These are phyloP conservation scores for Lolium rigidum DNA, from an alignment of 176 grass and related monocot genomes.

Conservation along the genomic window DNA sequence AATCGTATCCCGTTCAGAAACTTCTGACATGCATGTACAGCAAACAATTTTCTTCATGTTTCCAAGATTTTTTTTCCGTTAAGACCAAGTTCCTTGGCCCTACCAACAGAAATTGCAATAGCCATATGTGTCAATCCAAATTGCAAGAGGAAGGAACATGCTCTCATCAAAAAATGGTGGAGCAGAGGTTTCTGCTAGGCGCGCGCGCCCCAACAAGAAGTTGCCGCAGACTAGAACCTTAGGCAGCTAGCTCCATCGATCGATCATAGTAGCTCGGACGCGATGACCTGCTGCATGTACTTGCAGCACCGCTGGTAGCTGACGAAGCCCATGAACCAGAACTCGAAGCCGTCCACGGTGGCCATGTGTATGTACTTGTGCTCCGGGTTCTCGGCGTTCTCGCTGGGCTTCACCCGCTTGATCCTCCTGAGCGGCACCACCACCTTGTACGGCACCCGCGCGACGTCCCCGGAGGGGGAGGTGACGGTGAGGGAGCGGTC, in stretches of 20 bases:
- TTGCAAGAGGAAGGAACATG: conserved; percentile 45
- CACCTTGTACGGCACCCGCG: conserved; percentile 79
- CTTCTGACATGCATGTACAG: neutral
- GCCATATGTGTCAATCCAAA: conserved; percentile 27
- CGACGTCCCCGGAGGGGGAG: conserved; percentile 57
- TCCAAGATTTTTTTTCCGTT: conserved; percentile 25
- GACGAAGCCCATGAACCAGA: conserved; percentile 79
- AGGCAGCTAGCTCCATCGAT: neutral
- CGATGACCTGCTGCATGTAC: conserved; percentile 65
- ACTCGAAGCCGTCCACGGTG: conserved; percentile 74
- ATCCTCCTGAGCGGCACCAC: conserved; percentile 65
- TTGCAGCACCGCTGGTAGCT: conserved; percentile 69
- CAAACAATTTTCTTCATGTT: neutral
- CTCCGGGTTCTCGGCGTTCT: conserved; percentile 73
- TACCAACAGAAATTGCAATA: conserved; percentile 23
- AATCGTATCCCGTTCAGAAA: neutral
- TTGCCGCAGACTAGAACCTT: neutral
- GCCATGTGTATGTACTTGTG: conserved; percentile 83
- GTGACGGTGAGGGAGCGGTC: conserved; percentile 72
- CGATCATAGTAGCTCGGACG: conserved; percentile 28
- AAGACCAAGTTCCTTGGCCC: conserved; percentile 47
- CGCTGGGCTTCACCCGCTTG: conserved; percentile 53
- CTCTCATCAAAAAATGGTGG: conserved; percentile 50
- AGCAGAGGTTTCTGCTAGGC: conserved; percentile 39
- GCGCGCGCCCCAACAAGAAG: conserved; percentile 29